These are phyloP conservation scores for Oryza coarctata DNA, from an alignment of 176 grass and related monocot species.

Conservation along the genomic window DNA sequence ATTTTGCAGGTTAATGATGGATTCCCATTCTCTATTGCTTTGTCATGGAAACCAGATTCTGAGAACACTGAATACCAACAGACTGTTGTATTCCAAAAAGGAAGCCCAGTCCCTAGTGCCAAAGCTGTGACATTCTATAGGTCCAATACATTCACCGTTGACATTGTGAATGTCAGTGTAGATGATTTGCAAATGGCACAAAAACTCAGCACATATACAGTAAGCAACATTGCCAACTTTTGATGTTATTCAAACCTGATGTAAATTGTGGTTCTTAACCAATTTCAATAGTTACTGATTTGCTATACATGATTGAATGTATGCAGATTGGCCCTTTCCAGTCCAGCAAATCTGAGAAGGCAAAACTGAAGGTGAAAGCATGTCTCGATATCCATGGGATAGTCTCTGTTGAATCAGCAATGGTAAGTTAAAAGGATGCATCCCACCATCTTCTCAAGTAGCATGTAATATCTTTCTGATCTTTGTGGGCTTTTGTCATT, in stretches of 20 bases:
- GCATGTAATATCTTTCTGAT: neutral
- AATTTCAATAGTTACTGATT: neutral
- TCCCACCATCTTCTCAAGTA: neutral
- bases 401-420: constrained; percentile 60
- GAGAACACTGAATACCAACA: constrained; percentile 45
- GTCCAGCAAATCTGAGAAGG: constrained; percentile 56
- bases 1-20: constrained; percentile 69
- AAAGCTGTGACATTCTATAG: constrained; percentile 65
- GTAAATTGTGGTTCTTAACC: neutral
- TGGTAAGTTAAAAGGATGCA: constrained; percentile 40
- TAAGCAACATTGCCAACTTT: constrained; percentile 23
- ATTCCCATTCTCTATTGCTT: constrained; percentile 73
- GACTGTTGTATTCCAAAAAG: constrained; percentile 67
- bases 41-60: constrained; percentile 70
- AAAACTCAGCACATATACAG: constrained; percentile 75
- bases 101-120: constrained; percentile 57
- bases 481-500: neutral
- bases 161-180: constrained; percentile 48
- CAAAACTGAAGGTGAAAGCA: constrained; percentile 75
- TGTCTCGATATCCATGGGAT: constrained; percentile 80
- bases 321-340: constrained; percentile 85
- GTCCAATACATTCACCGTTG: constrained; percentile 63
- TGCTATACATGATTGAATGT: constrained; percentile 9
- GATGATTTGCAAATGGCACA: constrained; percentile 24
- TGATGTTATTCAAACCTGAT: neutral